Percentiles rank a stretch among this genome's conserved stretches.
These are phyloP conservation scores for Carpinus fangiana DNA, from an alignment of 306 rosid genomes.

Conservation along the genomic window DNA sequence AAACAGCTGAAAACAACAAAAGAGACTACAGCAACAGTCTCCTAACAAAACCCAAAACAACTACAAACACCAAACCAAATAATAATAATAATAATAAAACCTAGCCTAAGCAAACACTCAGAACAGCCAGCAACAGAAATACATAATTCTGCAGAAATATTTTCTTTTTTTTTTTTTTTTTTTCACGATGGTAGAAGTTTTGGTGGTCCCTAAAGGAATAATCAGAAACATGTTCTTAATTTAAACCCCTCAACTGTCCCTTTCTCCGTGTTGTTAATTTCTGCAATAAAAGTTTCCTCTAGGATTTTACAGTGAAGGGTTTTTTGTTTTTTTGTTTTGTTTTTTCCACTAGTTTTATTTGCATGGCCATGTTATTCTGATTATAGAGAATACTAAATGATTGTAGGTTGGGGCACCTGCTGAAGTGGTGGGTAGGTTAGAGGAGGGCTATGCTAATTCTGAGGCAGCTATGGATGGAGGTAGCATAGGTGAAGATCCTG, in stretches of 20 bases:
- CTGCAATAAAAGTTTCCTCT: too few species aligned
- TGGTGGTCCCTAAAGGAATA: not conserved
- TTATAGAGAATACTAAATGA: not conserved
- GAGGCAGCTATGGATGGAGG: slow-evolving; percentile 10
- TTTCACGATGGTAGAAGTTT: not conserved
- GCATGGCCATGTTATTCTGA: not conserved
- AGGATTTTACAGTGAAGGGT: not conserved
- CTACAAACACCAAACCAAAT: too few species aligned
- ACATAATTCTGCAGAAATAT: too few species aligned
- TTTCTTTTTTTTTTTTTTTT: not conserved
- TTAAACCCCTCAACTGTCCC: not conserved
- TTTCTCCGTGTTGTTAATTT: not conserved
- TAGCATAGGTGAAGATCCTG: slow-evolving; percentile 34
- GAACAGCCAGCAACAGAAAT: too few species aligned
- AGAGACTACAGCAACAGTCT: too few species aligned
- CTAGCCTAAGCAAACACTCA: too few species aligned
- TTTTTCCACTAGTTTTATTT: not conserved
- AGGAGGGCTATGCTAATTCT: slow-evolving; percentile 24
- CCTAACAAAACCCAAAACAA: too few species aligned
- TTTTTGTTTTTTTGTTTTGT: not conserved
- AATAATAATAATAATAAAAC: too few species aligned
- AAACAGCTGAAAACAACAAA: too few species aligned
- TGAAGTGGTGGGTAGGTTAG: slow-evolving; percentile 44
- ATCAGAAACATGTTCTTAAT: not conserved
- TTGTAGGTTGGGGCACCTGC: slow-evolving; percentile 50